Evolutionary conservation across 2,329 filamentous ascomycete species (phyloP), one percentile per base, ranked within the genome.

Genomic region (Penicillium sp.): DNA sequence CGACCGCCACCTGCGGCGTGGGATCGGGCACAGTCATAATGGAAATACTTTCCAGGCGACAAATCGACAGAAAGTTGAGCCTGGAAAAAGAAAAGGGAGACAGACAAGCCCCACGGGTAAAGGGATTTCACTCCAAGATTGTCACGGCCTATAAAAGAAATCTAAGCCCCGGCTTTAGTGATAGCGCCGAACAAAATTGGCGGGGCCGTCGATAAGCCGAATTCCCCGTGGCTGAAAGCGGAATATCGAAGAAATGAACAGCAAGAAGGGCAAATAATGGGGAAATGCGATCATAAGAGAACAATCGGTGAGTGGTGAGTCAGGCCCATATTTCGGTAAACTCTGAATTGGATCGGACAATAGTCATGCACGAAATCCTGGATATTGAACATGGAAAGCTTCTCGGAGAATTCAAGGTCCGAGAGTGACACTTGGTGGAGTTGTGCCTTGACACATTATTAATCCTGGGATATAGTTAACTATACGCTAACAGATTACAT

Each of bases 1-100:
- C 55, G 23, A 61, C 53, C 50, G 57, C 57, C 44, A 61, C 56
- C 59, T 62, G 54, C 8, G 50, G 55, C 54, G 62, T 57, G 35
- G 64, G 55, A 14, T 63, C 61, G 13, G 55, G 52, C 43, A 54
- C 6, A 23, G 39, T 13, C 39, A 42, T 42, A 23, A 42, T 14
- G 19, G 10, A 13, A 4, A 23, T 6, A 23, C 19, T 23, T 23
- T 14, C 39, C 39, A 42, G 35, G 35, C 35, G n/a, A 42, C 39
- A 14, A 23, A 19, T 21, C 39, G 19, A 42, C 39, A 42, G 39
- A 23, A 23, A 13, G 13, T 10, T 14, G 11, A 23, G 35, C n/a
- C 35, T 19, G 35, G 35, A 37, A 37, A n/a, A n/a, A 23, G 19
- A 14, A 7, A 19, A 19, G 39, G 19, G 1, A 42, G 19, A 42